Percentiles rank a stretch among this genome's conserved stretches.
phyloP scores from a whole-genome alignment of 2,329 filamentous ascomycete species.

The Epichloe amarillans region DNA sequence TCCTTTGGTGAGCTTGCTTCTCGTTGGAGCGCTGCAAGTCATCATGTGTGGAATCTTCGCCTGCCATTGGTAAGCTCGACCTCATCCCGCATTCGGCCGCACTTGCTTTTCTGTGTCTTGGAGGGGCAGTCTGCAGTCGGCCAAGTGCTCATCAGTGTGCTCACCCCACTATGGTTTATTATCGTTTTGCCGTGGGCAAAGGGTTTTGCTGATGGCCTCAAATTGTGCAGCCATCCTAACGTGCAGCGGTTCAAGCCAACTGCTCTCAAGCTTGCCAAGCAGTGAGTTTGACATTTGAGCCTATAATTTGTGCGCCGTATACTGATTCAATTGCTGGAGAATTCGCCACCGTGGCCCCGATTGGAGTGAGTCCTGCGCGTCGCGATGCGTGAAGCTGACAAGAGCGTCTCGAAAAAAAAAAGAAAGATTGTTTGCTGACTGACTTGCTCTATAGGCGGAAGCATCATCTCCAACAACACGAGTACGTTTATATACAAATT shows the following conservation, averaged over 20 bases:
- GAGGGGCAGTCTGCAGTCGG: constrained; percentile 10
- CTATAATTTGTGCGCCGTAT: neutral
- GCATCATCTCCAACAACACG: constrained; percentile 77
- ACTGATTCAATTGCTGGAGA: constrained; percentile 30
- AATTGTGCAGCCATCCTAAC: constrained; percentile 59
- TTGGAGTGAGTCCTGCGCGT: constrained; percentile 63
- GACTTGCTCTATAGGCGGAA: constrained; percentile 53
- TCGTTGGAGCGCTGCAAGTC: constrained; percentile 18
- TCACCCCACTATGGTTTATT: constrained; percentile 18
- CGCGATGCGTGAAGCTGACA: neutral
- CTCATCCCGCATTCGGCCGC: neutral
- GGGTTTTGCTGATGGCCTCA: constrained; percentile 6
- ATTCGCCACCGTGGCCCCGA: constrained; percentile 94
- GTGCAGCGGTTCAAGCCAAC: constrained; percentile 94
- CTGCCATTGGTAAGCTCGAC: constrained; percentile 63
- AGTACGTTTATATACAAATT: constrained; percentile 43
- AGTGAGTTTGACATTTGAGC: constrained; percentile 44
- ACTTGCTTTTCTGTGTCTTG: constrained; percentile 10
- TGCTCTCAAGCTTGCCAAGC: constrained; percentile 84
- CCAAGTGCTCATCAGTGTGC: constrained; percentile 6
- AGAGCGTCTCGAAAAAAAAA: neutral
- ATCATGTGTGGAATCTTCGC: constrained; percentile 96
- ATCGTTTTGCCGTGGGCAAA: neutral
- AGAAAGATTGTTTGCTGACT: neutral
- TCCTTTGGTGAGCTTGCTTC: neutral